A percentile compares a stretch with the other conserved stretches of the same genome.
These are phyloP conservation scores for Lachancea nothofagi DNA, from an alignment of 805 yeast genomes.

Conservation along the genomic window DNA sequence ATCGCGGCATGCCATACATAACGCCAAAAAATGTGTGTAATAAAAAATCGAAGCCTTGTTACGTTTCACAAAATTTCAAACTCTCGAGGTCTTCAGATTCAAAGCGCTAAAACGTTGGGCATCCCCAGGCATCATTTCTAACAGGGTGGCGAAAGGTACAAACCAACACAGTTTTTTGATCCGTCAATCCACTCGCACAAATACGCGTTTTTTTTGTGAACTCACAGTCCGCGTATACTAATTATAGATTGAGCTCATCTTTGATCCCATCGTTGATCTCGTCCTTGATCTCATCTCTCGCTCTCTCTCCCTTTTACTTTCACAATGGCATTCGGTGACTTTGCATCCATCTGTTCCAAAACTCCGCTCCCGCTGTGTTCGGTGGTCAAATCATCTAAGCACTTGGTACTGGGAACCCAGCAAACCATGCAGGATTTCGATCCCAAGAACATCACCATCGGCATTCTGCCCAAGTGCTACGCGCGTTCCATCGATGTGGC, in stretches of 20 bases:
- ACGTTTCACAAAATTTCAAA: not conserved
- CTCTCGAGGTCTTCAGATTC: not conserved
- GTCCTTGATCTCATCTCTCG: too few species aligned
- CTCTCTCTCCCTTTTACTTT: not conserved
- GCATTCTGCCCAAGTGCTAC: constrained; percentile 74
- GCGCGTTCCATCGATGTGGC: constrained; percentile 83
- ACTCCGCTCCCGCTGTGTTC: constrained; percentile 79
- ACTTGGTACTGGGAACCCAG: constrained; percentile 21
- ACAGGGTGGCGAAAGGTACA: too few species aligned
- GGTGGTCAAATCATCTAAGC: constrained; percentile 51
- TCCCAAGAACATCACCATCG: constrained; percentile 39
- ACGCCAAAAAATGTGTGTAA: too few species aligned
- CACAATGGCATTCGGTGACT: constrained; percentile 27
- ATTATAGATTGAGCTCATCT: constrained; percentile 2
- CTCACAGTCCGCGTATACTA: too few species aligned
- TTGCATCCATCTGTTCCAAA: constrained; percentile 48
- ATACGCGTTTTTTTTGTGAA: too few species aligned
- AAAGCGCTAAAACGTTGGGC: too few species aligned
- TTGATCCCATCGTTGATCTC: too few species aligned
- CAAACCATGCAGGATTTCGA: constrained; percentile 16
- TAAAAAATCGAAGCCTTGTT: too few species aligned
- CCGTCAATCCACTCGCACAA: too few species aligned
- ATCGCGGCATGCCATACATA: not conserved
- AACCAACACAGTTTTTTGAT: too few species aligned
- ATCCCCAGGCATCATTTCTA: too few species aligned